These are phyloP conservation scores for Populus tremula DNA, from an alignment of 345 rosid genomes.

Conservation along the genomic window DNA sequence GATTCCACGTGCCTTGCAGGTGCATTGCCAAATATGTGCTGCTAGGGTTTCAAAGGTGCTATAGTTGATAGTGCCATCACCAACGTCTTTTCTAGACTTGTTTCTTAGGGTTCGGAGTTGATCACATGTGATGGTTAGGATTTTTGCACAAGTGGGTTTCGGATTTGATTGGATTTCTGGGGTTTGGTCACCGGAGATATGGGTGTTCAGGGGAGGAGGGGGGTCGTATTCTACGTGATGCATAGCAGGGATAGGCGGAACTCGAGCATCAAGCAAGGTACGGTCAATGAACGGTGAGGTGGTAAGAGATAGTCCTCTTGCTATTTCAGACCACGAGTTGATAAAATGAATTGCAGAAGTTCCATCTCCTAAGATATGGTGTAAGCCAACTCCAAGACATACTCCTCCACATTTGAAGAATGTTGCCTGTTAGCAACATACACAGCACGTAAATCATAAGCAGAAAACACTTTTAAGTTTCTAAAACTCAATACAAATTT, in stretches of 20 bases:
- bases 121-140: constrained; percentile 13
- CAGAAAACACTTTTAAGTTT: too few species aligned
- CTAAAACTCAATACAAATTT: too few species aligned
- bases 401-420: constrained; percentile 33
- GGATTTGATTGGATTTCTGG: neutral
- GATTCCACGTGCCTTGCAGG: constrained; percentile 24
- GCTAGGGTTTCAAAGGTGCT: constrained; percentile 19
- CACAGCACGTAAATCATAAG: neutral
- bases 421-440: constrained; percentile 18
- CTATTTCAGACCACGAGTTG: constrained; percentile 27
- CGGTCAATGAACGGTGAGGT: constrained; percentile 17
- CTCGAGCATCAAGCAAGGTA: constrained; percentile 3
- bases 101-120: constrained; percentile 24
- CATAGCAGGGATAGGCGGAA: constrained; percentile 17
- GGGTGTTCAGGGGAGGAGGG: constrained; percentile 13
- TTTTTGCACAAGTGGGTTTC: neutral
- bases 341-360: constrained; percentile 10
- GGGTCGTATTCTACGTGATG: constrained; percentile 27
- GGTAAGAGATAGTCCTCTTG: constrained; percentile 18
- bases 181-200: neutral
- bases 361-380: constrained; percentile 31
- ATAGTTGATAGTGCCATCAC: neutral
- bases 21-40: constrained; percentile 36
- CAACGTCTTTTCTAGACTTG: neutral
- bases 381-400: constrained; percentile 18